phyloP scores from a whole-genome alignment of 768 basidiomycete species.

The Leccinum variicolor region DNA sequence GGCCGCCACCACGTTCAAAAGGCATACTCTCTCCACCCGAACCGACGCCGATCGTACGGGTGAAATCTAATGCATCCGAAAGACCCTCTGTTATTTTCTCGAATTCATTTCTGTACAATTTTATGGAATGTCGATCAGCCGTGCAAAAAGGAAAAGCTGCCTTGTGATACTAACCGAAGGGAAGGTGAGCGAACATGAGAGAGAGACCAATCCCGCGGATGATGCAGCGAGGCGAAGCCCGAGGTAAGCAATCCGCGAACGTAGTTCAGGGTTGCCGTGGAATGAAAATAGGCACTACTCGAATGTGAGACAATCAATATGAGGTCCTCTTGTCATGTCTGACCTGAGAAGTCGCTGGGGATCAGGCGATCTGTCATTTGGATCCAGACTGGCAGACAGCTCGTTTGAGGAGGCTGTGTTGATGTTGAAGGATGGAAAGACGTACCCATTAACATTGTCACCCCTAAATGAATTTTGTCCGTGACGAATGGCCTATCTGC shows the following conservation, averaged over 20 bases:
- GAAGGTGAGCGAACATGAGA: slow-evolving; percentile 84
- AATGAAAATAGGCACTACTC: slow-evolving; percentile 91
- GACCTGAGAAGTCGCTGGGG: slow-evolving; percentile 83
- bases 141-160: neutral
- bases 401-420: neutral
- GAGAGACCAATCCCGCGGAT: slow-evolving; percentile 90
- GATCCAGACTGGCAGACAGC: slow-evolving; percentile 43
- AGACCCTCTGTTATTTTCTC: slow-evolving; percentile 81
- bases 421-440: neutral
- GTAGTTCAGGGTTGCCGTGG: slow-evolving; percentile 89
- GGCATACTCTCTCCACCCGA: slow-evolving; percentile 41
- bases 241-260: slow-evolving; percentile 85
- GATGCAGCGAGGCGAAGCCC: slow-evolving; percentile 90
- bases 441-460: slow-evolving; percentile 92
- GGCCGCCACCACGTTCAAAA: slow-evolving; percentile 71
- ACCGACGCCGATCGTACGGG: slow-evolving; percentile 79
- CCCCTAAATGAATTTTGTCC: slow-evolving; percentile 50
- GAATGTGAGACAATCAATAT: slow-evolving; percentile 4
- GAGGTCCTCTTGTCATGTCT: slow-evolving; percentile 3
- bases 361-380: slow-evolving; percentile 81
- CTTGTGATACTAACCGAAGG: slow-evolving; percentile 48
- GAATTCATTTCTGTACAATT: slow-evolving; percentile 63
- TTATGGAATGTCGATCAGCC: slow-evolving; percentile 13
- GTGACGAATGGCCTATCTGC: neutral
- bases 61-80: slow-evolving; percentile 91